Percentiles rank a stretch among this genome's conserved stretches.
Evolutionary conservation across 2,329 filamentous ascomycete species (phyloP).

Genomic region (Trichoderma polysporum): DNA sequence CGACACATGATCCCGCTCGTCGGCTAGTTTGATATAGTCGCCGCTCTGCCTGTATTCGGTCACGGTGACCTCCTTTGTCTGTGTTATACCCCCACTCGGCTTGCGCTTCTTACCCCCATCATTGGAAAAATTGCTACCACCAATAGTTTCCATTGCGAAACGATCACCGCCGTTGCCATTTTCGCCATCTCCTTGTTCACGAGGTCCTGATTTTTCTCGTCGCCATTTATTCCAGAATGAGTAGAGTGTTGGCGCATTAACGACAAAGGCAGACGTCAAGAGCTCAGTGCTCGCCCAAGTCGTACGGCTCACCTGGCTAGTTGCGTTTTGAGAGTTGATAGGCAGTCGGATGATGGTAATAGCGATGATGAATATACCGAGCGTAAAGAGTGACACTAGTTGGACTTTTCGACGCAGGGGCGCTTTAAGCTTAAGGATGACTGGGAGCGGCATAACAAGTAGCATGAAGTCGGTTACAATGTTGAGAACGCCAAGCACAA

Average conservation of each 20-base stretch:
- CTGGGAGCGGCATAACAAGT: conserved; percentile 28
- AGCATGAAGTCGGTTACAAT: conserved; percentile 35
- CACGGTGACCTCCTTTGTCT: conserved; percentile 15
- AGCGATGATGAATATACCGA: conserved; percentile 41
- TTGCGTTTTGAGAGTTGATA: conserved; percentile 37
- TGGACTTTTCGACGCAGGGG: conserved; percentile 34
- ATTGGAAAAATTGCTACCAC: conserved; percentile 5
- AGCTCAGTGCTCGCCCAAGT: conserved; percentile 42
- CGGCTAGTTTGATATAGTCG: conserved; percentile 13
- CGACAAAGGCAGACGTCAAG: conserved; percentile 34
- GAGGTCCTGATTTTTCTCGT: conserved; percentile 23
- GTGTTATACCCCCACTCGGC: not conserved
- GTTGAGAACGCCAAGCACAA: conserved; percentile 36
- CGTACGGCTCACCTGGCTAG: conserved; percentile 37
- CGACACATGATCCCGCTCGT: conserved; percentile 11
- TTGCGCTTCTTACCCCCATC: not conserved
- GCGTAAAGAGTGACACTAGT: conserved; percentile 36
- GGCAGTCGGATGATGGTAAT: conserved; percentile 41
- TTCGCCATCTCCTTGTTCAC: not conserved
- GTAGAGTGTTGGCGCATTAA: conserved; percentile 41
- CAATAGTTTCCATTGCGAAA: conserved; percentile 10
- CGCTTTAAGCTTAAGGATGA: conserved; percentile 32
- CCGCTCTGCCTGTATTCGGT: conserved; percentile 12
- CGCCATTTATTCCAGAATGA: conserved; percentile 34
- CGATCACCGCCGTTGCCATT: not conserved